Evolutionary conservation across 345 rosid genomes (phyloP).

Genomic region (Heritiera littoralis): DNA sequence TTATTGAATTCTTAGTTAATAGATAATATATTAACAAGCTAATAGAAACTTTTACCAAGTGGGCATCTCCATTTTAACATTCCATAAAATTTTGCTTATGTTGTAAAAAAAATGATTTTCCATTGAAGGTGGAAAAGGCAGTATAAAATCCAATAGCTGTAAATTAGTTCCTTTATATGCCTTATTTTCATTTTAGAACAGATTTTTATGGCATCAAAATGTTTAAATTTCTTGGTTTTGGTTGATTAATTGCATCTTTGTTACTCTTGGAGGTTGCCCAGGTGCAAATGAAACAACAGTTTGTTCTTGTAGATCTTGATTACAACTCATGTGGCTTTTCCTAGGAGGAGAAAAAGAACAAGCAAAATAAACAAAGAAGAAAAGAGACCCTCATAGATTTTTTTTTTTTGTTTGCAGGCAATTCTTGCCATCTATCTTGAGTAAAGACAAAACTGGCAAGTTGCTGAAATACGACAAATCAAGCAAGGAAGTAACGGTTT

Average conservation of each 20-base stretch:
- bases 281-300: not conserved
- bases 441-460: conserved; percentile 61
- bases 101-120: not conserved
- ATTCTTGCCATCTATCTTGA: conserved; percentile 47
- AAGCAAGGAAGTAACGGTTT: conserved; percentile 54
- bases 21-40: too few relatives aligned
- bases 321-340: not conserved
- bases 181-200: not conserved
- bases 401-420: conserved; percentile 42
- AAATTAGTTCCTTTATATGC: not conserved
- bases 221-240: not conserved
- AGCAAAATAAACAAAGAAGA: not conserved
- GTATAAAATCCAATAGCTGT: not conserved
- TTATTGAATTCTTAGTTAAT: too few relatives aligned
- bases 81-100: not conserved
- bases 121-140: not conserved
- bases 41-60: too few relatives aligned
- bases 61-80: not conserved
- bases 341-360: not conserved
- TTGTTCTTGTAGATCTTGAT: not conserved
- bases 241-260: not conserved
- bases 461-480: conserved; percentile 58
- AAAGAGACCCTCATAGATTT: not conserved
- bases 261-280: not conserved
- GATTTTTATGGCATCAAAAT: not conserved